phyloP scores from a whole-genome alignment of 352 stramenopile genomes.

The Pythium biforme region DNA sequence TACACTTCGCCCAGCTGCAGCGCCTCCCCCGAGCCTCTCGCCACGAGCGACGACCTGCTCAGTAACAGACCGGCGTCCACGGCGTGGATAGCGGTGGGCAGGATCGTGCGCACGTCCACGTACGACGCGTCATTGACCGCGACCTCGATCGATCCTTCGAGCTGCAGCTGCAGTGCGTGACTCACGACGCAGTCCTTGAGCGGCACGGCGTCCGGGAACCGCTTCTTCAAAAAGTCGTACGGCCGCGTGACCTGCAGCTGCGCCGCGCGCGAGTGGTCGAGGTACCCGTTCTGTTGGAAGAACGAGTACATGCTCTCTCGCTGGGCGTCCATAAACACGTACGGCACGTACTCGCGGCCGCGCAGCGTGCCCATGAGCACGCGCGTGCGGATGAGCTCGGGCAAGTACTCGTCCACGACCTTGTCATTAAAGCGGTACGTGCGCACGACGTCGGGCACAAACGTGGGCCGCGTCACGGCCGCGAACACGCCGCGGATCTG shows the following conservation, averaged over 20 bases:
- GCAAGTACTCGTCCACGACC: slow-evolving; percentile 55
- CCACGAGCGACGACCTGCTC: slow-evolving; percentile 38
- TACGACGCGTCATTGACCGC: slow-evolving; percentile 65
- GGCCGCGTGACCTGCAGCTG: slow-evolving; percentile 64
- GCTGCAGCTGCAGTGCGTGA: slow-evolving; percentile 51
- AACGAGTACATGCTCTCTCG: slow-evolving; percentile 80
- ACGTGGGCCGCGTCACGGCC: slow-evolving; percentile 62
- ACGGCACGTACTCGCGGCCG: slow-evolving; percentile 76
- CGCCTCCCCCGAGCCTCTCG: slow-evolving; percentile 34
- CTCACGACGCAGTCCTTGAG: slow-evolving; percentile 70
- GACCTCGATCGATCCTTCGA: slow-evolving; percentile 72
- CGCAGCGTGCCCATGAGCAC: slow-evolving; percentile 63
- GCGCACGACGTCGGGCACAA: slow-evolving; percentile 63
- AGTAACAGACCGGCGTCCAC: slow-evolving; percentile 53
- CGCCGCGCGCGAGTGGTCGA: slow-evolving; percentile 54
- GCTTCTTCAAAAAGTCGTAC: slow-evolving; percentile 72
- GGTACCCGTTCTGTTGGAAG: slow-evolving; percentile 82
- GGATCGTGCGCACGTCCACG: slow-evolving; percentile 53
- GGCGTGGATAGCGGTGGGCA: slow-evolving; percentile 56
- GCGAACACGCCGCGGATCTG: slow-evolving; percentile 65
- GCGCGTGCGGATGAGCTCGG: slow-evolving; percentile 50
- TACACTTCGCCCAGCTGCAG: slow-evolving; percentile 59
- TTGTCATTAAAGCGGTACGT: slow-evolving; percentile 61
- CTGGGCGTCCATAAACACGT: slow-evolving; percentile 74
- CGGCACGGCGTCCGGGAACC: slow-evolving; percentile 64